Evolutionary conservation across 2,329 filamentous ascomycete genomes (phyloP), one percentile per base, ranked within the genome.

Genomic region (Raffaelea deltoideospora): DNA sequence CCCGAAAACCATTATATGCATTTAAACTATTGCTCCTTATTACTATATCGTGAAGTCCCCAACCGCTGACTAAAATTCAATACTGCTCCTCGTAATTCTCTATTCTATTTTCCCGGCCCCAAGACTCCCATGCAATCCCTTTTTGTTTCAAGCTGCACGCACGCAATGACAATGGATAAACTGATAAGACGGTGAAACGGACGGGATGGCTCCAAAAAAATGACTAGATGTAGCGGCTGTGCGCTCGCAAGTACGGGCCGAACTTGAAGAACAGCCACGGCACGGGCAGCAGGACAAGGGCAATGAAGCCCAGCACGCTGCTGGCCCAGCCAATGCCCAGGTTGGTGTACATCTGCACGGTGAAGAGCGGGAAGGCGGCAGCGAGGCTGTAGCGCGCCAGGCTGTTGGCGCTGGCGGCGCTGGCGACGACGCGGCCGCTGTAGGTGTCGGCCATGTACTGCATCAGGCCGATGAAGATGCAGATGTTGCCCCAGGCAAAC

Each of bases 401-500:
- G 2, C 66, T 64, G 41, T 76, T 78, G 2, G 75, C 74, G 7
- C 67, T 71, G 34, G 69, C 56, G 0, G 71, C 71, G 40, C 66
- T 74, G 0, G 74, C 72, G 1, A 72, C 64, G 10, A 67, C 64
- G 13, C 60, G 55, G 0, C 66, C 61, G 3, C 66, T 60, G 45
- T 75, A 78, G 0, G 64, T 63, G 45, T 78, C 73, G 7, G 65
- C 55, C 2, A 64, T 58, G 45, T 75, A 77, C 46, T 59, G 61
- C 13, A 63, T 55, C 3, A 62, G 58, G 37, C 61, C 59, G 42
- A 74, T 61, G 45, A 77, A 77, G 3, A 78, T 56, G 41, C 63
- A 69, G 1, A 76, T 51, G 44, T 75, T 76, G 2, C 72, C 72
- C 61, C 67, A 73, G 0, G 67, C 67, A 46, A 77, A 76, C 0